Percentiles rank a stretch among this genome's conserved stretches.
These are phyloP conservation scores for Pestalotiopsis sp. DNA, from an alignment of 2,329 filamentous ascomycete species.

Conservation along the genomic window DNA sequence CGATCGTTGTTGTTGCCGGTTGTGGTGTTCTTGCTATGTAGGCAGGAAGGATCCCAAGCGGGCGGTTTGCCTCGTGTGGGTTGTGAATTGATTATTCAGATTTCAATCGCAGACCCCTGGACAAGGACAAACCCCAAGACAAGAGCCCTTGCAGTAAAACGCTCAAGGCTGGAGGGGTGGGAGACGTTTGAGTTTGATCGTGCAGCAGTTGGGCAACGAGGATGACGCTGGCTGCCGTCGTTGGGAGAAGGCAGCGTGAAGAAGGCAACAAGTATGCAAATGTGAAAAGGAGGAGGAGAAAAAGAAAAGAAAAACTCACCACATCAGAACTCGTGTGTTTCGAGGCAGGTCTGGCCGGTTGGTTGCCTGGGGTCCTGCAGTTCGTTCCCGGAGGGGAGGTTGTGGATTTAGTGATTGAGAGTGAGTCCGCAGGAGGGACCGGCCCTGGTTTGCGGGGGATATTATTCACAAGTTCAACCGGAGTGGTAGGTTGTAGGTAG, in stretches of 20 bases:
- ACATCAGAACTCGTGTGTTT: background rate
- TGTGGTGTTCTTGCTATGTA: background rate
- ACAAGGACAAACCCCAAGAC: background rate
- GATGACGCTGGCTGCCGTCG: background rate
- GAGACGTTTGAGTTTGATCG: slow-evolving; percentile 2
- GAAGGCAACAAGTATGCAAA: background rate
- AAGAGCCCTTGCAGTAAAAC: background rate
- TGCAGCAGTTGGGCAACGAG: background rate
- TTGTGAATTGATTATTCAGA: too few species aligned
- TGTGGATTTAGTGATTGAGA: background rate
- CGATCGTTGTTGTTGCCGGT: background rate
- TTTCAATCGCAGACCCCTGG: background rate
- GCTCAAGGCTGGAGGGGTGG: background rate
- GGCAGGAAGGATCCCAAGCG: background rate
- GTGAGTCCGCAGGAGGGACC: background rate
- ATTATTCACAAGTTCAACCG: background rate
- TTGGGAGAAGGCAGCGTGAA: background rate
- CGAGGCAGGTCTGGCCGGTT: background rate
- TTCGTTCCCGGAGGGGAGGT: background rate
- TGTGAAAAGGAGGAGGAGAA: background rate
- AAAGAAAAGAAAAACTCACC: background rate
- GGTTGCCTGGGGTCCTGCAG: background rate
- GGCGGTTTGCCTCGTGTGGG: slow-evolving; percentile 1
- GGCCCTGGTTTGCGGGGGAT: background rate
- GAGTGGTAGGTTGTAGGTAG: background rate